Evolutionary conservation across 1,284 basidiomycete genomes (phyloP).

Genomic region (Trichosporon asahii): DNA sequence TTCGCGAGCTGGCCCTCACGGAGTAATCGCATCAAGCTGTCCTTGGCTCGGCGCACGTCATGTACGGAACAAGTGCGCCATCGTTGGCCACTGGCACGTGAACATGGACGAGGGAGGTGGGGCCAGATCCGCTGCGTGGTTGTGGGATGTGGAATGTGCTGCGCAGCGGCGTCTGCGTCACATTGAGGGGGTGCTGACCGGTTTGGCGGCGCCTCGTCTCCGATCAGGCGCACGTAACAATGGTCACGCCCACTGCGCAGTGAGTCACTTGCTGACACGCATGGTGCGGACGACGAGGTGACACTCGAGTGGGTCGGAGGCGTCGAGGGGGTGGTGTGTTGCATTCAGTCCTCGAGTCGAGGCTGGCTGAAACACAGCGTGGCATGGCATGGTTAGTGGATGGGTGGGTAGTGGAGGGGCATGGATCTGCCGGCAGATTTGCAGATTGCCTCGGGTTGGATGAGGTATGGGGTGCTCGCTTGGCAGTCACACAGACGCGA

Average conservation of each 20-base stretch:
- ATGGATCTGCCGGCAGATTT: not conserved
- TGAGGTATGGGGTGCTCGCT: not conserved
- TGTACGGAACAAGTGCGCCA: not conserved
- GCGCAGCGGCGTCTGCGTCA: not conserved
- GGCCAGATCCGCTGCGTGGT: not conserved
- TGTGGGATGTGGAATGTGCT: not conserved
- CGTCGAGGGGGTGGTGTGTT: not conserved
- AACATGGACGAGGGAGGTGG: not conserved
- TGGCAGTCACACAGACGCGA: not conserved
- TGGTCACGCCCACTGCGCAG: not conserved
- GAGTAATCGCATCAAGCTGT: not conserved
- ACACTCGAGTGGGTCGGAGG: not conserved
- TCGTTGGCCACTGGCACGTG: not conserved
- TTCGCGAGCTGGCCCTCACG: constrained; percentile 16
- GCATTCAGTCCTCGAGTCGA: not conserved
- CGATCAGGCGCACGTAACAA: not conserved
- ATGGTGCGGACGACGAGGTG: not conserved
- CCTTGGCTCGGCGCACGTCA: not conserved
- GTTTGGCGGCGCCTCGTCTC: not conserved
- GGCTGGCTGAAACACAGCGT: not conserved
- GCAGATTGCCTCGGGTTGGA: not conserved
- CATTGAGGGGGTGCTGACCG: not conserved
- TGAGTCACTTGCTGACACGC: constrained; percentile 2
- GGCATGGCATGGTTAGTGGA: not conserved
- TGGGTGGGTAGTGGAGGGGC: not conserved